Evolutionary conservation across 1,284 basidiomycete genomes (phyloP).

Genomic region (Cronartium quercuum): DNA sequence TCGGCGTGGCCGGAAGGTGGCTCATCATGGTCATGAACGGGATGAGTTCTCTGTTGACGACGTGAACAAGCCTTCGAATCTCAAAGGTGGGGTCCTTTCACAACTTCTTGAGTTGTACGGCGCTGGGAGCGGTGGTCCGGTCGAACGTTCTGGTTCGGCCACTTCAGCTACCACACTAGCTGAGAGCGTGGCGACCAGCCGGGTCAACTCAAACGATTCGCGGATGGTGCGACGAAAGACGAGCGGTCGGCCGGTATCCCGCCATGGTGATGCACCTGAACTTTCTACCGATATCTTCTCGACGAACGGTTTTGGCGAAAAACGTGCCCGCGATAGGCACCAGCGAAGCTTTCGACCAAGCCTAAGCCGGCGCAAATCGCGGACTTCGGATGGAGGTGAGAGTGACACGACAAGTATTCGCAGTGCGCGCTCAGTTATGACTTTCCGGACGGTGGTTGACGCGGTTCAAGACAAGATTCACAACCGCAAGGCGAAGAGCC

Average conservation of each 20-base stretch:
- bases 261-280: neutral
- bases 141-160: conserved; percentile 25
- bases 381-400: conserved; percentile 16
- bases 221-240: conserved; percentile 2
- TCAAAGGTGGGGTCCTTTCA: conserved; percentile 33
- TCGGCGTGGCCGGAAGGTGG: conserved; percentile 3
- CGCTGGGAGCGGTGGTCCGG: neutral
- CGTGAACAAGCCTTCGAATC: neutral
- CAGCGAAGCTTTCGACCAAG: neutral
- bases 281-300: neutral
- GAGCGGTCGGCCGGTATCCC: neutral
- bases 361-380: conserved; percentile 11
- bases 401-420: conserved; percentile 17
- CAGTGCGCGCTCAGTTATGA: conserved; percentile 17
- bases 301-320: neutral
- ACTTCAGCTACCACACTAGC: conserved; percentile 24
- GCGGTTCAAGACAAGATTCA: conserved; percentile 16
- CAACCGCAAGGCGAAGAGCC: conserved; percentile 7
- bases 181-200: conserved; percentile 30
- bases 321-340: neutral
- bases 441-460: conserved; percentile 15
- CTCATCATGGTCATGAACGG: neutral
- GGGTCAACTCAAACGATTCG: conserved; percentile 21
- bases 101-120: conserved; percentile 33
- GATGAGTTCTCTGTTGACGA: neutral